Evolutionary conservation across 192 early-diverging fungal genomes (phyloP).

Genomic region (Spizellomyces punctatus): DNA sequence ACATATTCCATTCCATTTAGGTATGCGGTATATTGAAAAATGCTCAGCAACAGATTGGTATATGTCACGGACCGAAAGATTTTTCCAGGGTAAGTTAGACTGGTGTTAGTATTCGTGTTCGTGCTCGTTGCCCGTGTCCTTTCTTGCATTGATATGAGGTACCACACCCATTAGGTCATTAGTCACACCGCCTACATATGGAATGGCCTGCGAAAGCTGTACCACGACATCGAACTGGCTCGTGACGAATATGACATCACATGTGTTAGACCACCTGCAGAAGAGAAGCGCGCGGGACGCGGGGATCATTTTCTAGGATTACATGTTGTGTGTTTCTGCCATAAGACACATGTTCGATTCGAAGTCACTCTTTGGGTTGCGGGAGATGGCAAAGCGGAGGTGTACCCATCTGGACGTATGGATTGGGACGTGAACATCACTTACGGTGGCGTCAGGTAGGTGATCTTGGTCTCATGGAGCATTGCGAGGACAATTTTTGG

Average conservation of each 20-base stretch:
- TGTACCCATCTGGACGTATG: neutral
- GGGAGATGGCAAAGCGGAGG: neutral
- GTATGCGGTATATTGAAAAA: neutral
- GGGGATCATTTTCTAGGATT: neutral
- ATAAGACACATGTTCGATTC: neutral
- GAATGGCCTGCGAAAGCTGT: slow-evolving; percentile 18
- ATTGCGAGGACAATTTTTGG: too few species aligned
- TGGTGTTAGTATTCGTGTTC: neutral
- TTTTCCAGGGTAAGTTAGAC: neutral
- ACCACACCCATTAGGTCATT: slow-evolving; percentile 1
- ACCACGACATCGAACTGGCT: slow-evolving; percentile 15
- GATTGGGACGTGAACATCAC: slow-evolving; percentile 5
- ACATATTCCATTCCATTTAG: neutral
- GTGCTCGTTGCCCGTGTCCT: too few species aligned
- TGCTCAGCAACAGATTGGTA: neutral
- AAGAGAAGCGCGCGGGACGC: neutral
- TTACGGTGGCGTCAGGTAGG: neutral
- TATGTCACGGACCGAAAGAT: neutral
- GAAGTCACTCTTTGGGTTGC: neutral
- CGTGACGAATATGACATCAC: slow-evolving; percentile 11
- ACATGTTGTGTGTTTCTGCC: neutral
- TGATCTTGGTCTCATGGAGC: too few species aligned
- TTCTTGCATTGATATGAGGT: too few species aligned
- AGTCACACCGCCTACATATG: slow-evolving; percentile 14
- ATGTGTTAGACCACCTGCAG: neutral